Base-by-base conservation (phyloP, 1,139 yeast species). In the Zygoascus sp. region DNA sequence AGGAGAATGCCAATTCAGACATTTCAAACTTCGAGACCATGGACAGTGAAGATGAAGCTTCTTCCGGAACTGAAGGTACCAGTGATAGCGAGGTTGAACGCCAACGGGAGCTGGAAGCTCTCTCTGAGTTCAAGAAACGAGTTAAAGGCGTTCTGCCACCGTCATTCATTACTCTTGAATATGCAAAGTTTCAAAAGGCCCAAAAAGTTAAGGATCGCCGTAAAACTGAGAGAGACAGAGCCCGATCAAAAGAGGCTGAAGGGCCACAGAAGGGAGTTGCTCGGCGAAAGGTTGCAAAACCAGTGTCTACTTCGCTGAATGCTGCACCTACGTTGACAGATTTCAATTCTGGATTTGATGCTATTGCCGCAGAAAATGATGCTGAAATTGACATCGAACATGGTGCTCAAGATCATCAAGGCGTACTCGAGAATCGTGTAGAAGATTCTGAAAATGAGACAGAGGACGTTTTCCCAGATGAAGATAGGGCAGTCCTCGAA, bases 81-180 rank as follows among this genome's bases (percentile, higher is more conserved):
- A 27, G 32, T 11, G 42, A 42, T 13, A 36, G 32, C 17, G 48
- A 39, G 10, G 17, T 16, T 21, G 48, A 36, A 21, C 7, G 40
- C 32, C 17, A 27, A 20, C n/a, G 43, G 21, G 32, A 20, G 11
- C 9, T 17, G 10, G 20, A 30, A 25, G 34, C 32, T 6, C 35
- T 51, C 10, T 32, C 42, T n/a, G 32, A 15, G 16, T 38, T 51
- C 25, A 42, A 46, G 37, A 50, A 48, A 35, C 36, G 46, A 22
- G 49, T 49, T 1, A 36, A 51, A 28, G 55, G 55, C 3, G 49
- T 52, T 15, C 45, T 52, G 7, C 55, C 55, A 2, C 55, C 55
- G 2, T 52, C 55, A 2, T 52, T 50, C 27, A 49, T 52, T 13
- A 52, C 55, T 17, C 20, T 51, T 10, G 53, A 52, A n/a, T 52